Percentiles rank a stretch among this genome's conserved stretches.
These are phyloP conservation scores for Diaporthe australafricana DNA, from an alignment of 2,329 filamentous ascomycete species.

Conservation along the genomic window DNA sequence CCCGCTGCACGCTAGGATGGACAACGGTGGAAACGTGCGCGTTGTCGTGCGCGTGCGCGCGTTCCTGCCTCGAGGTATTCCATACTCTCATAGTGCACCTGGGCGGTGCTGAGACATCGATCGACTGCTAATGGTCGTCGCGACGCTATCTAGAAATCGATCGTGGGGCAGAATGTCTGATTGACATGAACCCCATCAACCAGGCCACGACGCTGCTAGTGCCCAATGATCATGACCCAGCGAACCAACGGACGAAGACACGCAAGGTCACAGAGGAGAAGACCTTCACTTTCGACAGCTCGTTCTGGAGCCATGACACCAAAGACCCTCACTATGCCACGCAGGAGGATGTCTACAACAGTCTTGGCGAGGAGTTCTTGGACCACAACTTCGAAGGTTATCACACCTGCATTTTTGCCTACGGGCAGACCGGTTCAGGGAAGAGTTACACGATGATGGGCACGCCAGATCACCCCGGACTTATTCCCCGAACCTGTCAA, in stretches of 20 bases:
- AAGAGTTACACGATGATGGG: constrained; percentile 99
- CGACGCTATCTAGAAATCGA: constrained; percentile 75
- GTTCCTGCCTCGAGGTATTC: constrained; percentile 80
- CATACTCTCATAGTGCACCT: background rate
- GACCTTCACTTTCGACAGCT: constrained; percentile 95
- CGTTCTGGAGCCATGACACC: constrained; percentile 93
- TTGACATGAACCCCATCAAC: constrained; percentile 89
- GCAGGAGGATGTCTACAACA: constrained; percentile 94
- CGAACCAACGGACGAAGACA: constrained; percentile 69
- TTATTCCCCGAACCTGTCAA: constrained; percentile 95
- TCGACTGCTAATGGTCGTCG: constrained; percentile 17
- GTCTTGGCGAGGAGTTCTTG: constrained; percentile 93
- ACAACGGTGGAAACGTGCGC: constrained; percentile 80
- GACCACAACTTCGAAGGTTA: constrained; percentile 99
- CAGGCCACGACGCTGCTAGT: constrained; percentile 84
- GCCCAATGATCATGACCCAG: constrained; percentile 58
- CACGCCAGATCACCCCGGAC: constrained; percentile 81
- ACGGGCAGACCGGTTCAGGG: constrained; percentile 96
- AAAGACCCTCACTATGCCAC: constrained; percentile 87
- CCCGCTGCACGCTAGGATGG: constrained; percentile 66
- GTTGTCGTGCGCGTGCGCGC: constrained; percentile 85
- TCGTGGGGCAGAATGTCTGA: constrained; percentile 83
- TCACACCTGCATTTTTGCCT: constrained; percentile 98
- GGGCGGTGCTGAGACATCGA: constrained; percentile 23
- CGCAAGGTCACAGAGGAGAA: constrained; percentile 88